Percentiles rank a stretch among this genome's conserved stretches.
Conservation (phyloP, 495 filamentous ascomycete species). For the Aspergillus leporis region DNA sequence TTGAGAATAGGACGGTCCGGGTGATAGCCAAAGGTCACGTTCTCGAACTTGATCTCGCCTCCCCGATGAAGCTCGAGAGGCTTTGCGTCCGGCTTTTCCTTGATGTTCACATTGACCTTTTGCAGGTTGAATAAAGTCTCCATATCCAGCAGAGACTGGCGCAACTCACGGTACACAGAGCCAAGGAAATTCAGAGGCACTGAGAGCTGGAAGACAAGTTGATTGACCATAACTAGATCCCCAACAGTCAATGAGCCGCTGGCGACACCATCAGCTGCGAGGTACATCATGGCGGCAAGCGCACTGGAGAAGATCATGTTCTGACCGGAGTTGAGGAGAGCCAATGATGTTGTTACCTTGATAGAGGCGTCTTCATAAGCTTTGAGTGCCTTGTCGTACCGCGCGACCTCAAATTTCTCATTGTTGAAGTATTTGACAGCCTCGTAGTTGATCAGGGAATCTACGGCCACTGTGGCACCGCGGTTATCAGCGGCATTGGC, state of each 20-base stretch:
- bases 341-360: slow-evolving; percentile 90
- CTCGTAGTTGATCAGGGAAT: slow-evolving; percentile 97
- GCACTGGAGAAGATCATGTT: slow-evolving; percentile 96
- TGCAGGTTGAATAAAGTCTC: slow-evolving; percentile 99
- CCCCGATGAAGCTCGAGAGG: slow-evolving; percentile 69
- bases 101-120: slow-evolving; percentile 89
- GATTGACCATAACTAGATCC: slow-evolving; percentile 97
- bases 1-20: slow-evolving; percentile 83
- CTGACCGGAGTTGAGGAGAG: slow-evolving; percentile 95
- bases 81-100: slow-evolving; percentile 71
- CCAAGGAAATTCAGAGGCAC: slow-evolving; percentile 96
- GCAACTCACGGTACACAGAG: slow-evolving; percentile 90
- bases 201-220: slow-evolving; percentile 96
- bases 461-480: slow-evolving; percentile 91
- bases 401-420: slow-evolving; percentile 85
- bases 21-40: slow-evolving; percentile 93
- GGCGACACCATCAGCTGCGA: slow-evolving; percentile 86
- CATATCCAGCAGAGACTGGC: slow-evolving; percentile 96
- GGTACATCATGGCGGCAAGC: slow-evolving; percentile 97
- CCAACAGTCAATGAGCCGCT: slow-evolving; percentile 83
- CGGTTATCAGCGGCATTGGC: slow-evolving; percentile 96
- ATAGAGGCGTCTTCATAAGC: slow-evolving; percentile 92
- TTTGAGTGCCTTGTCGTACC: slow-evolving; percentile 85
- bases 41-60: slow-evolving; percentile 90
- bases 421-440: slow-evolving; percentile 99